phyloP scores from a whole-genome alignment of 2,329 filamentous ascomycete species.

The Thelonectria rubi region DNA sequence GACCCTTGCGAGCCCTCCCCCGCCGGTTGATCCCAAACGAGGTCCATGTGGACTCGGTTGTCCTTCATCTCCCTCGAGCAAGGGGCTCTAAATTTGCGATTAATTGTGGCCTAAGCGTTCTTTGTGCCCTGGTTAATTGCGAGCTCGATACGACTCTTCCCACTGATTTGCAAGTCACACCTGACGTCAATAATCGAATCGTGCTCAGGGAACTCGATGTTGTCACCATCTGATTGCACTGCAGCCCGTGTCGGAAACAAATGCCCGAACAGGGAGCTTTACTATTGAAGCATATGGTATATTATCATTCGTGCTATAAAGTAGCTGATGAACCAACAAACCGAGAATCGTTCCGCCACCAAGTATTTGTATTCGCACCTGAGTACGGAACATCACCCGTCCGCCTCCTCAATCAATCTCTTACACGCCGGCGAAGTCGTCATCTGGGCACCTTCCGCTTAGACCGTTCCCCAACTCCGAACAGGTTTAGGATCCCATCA shows the following conservation, averaged over 20 bases:
- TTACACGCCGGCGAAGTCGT: background rate
- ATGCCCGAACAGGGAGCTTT: too few relatives aligned
- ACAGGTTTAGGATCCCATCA: background rate
- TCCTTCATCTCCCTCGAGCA: slow-evolving; percentile 20
- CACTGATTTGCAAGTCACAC: too few relatives aligned
- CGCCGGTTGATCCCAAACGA: slow-evolving; percentile 4
- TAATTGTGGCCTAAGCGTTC: background rate
- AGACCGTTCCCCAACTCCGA: background rate
- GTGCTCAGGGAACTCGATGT: too few relatives aligned
- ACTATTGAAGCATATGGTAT: too few relatives aligned
- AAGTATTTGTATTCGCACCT: too few relatives aligned
- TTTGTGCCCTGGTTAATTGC: background rate
- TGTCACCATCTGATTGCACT: too few relatives aligned
- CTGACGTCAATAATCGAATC: too few relatives aligned
- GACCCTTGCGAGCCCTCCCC: background rate
- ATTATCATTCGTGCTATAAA: too few relatives aligned
- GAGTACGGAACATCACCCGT: too few relatives aligned
- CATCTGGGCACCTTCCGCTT: background rate
- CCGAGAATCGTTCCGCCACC: too few relatives aligned
- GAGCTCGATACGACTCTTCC: background rate
- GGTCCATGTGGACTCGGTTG: slow-evolving; percentile 9
- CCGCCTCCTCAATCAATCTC: background rate
- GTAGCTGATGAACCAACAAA: too few relatives aligned
- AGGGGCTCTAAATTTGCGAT: background rate
- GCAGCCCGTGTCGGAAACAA: too few relatives aligned